Conservation (phyloP, 495 filamentous ascomycete genomes). For the Penicillium coprophilum region DNA sequence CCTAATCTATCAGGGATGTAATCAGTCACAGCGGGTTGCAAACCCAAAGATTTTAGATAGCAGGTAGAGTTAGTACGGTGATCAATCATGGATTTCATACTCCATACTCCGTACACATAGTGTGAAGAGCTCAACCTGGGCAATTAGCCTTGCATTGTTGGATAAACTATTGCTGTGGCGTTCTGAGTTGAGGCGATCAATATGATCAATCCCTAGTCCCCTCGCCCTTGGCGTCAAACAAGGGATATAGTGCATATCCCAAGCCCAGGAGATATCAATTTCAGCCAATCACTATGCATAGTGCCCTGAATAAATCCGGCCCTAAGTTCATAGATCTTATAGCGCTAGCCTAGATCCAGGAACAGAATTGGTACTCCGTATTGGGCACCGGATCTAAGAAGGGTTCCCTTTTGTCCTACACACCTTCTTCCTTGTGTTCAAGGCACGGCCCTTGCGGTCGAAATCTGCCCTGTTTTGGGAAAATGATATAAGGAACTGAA, state of each 20-base stretch:
- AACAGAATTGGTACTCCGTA: background rate
- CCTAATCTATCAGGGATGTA: background rate
- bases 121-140: slow-evolving; percentile 7
- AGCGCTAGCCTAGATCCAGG: background rate
- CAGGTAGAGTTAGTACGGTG: background rate
- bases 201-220: slow-evolving; percentile 22
- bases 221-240: slow-evolving; percentile 16
- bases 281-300: slow-evolving; percentile 15
- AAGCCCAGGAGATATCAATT: slow-evolving; percentile 1
- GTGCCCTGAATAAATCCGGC: background rate
- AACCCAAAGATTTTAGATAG: background rate
- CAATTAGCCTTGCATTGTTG: slow-evolving; percentile 26
- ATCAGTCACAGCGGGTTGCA: slow-evolving; percentile 3
- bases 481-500: slow-evolving; percentile 1
- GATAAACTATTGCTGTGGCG: slow-evolving; percentile 25
- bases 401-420: background rate
- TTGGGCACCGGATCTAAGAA: background rate
- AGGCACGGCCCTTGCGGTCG: slow-evolving; percentile 8
- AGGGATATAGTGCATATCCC: slow-evolving; percentile 25
- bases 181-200: slow-evolving; percentile 18
- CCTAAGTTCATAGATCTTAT: background rate
- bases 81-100: background rate
- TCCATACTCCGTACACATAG: background rate
- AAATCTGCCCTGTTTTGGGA: background rate
- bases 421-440: background rate